A percentile compares a stretch with the other conserved stretches of the same genome.
Evolutionary conservation across 2,329 filamentous ascomycete genomes (phyloP).

Genomic region (Stagonosporopsis chrysanthemi): DNA sequence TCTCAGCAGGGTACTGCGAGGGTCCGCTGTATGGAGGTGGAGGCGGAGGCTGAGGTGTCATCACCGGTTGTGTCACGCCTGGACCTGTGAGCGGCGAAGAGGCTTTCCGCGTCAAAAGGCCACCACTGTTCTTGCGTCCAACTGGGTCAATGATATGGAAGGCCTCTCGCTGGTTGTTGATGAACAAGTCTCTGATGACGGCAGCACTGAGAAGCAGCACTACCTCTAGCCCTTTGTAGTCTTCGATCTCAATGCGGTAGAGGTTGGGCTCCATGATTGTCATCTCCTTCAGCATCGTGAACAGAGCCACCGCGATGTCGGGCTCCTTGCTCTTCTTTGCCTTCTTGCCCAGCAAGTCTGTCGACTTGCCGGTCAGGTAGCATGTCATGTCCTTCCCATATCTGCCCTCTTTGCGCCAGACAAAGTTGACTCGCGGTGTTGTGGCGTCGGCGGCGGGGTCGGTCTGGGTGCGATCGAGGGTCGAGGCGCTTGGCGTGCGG

Average conservation of each 20-base stretch:
- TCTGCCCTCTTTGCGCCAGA: conserved; percentile 88
- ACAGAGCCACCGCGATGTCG: conserved; percentile 93
- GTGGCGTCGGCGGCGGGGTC: conserved; percentile 62
- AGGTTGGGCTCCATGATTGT: conserved; percentile 95
- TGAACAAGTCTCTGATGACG: conserved; percentile 69
- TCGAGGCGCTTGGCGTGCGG: conserved; percentile 77
- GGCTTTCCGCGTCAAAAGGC: conserved; percentile 43
- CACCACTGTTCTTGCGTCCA: conserved; percentile 48
- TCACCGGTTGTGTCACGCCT: conserved; percentile 40
- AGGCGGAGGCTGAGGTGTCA: conserved; percentile 42
- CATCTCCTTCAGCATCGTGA: conserved; percentile 73
- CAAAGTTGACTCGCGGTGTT: conserved; percentile 80
- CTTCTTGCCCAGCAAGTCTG: conserved; percentile 69
- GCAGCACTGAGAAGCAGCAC: conserved; percentile 70
- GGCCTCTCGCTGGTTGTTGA: conserved; percentile 70
- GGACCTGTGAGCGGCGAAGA: conserved; percentile 43
- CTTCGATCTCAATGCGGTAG: conserved; percentile 88
- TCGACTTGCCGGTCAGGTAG: conserved; percentile 80
- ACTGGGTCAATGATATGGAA: conserved; percentile 74
- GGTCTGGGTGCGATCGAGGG: conserved; percentile 75
- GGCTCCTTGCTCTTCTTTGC: conserved; percentile 79
- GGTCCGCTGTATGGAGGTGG: conserved; percentile 35
- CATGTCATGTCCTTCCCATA: conserved; percentile 88
- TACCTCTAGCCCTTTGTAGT: conserved; percentile 90
- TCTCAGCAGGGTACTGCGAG: conserved; percentile 33